Evolutionary conservation across 345 rosid genomes (phyloP), one percentile per base, ranked within the genome.

Genomic region (Salix purpurea): DNA sequence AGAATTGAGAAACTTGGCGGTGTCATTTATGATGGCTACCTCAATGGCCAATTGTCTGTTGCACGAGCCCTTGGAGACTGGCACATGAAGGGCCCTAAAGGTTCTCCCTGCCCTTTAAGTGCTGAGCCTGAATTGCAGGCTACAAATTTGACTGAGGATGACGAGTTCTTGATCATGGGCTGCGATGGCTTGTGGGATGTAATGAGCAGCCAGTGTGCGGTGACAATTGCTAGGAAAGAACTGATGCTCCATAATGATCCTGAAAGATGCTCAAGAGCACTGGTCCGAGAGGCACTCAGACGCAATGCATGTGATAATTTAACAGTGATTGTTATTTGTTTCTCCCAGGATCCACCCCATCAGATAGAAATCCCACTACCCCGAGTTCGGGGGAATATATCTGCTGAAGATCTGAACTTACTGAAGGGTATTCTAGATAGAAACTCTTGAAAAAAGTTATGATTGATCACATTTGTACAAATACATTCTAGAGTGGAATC

Each of bases 171-270:
- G 87, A 89, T 96, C 75, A 90, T 95, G 90, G 99, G 98, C 44
- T 91, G 99, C 65, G 99, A 95, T 71, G 99, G 99, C 78, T 82
- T 95, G 77, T 95, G 99, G 99, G 99, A 95, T 85, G 99, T 95
- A 46, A 95, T 93, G 97, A 95, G 91, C 82, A 96, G 99, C 74
- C 97, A 96, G 78, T 89, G 91, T 83, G 99, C 99, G 2, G 98
- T 96, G 74, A 83, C 93, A 5, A 86, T 96, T 19, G 90, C 85
- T 0, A 90, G 98, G 89, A 93, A 87, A 71, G 96, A 91, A 76
- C 86, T 93, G 84, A 91, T 91, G 97, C 85, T 89, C 60, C 99
- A 96, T 79, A 93, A 96, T 75, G 98, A 96, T 83, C 98, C 98
- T 1, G 94, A 93, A 84, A 91, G 94, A 85, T 93, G 99, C 83